Percentiles rank a stretch among this genome's conserved stretches.
phyloP scores from a whole-genome alignment of 2,329 filamentous ascomycete species.

The Fusarium bactridioides region DNA sequence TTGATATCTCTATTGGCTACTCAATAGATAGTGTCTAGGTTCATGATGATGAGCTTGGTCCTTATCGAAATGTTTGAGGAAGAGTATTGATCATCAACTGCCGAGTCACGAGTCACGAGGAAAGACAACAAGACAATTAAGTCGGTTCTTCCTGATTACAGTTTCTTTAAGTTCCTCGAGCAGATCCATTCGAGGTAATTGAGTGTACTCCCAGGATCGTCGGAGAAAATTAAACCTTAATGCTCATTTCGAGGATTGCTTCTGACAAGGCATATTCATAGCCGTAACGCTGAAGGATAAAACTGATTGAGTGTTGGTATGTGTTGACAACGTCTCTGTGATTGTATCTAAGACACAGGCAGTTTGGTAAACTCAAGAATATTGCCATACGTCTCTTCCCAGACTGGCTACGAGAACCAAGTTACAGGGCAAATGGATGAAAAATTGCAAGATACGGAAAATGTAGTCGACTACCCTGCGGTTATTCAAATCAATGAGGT shows the following conservation, averaged over 20 bases:
- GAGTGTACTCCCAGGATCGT: not conserved
- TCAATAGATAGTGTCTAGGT: not conserved
- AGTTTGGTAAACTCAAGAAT: not conserved
- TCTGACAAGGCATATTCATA: not conserved
- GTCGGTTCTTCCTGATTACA: too few relatives aligned
- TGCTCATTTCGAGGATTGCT: not conserved
- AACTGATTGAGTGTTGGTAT: not conserved
- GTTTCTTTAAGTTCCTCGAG: not conserved
- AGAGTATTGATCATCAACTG: not conserved
- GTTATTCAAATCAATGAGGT: not conserved
- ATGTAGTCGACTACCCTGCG: not conserved
- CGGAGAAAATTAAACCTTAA: not conserved
- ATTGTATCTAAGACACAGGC: not conserved
- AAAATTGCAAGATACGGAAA: not conserved
- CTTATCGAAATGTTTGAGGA: not conserved
- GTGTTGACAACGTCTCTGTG: not conserved
- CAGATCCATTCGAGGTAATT: not conserved
- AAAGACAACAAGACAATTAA: not conserved
- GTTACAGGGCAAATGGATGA: not conserved
- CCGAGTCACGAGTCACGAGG: not conserved
- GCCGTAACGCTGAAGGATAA: not conserved
- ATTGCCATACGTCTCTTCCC: not conserved
- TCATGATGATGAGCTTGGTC: not conserved
- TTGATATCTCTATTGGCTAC: too few relatives aligned
- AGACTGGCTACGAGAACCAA: not conserved